phyloP scores from a whole-genome alignment of 331 rosid species.

The Ulmus americana region DNA sequence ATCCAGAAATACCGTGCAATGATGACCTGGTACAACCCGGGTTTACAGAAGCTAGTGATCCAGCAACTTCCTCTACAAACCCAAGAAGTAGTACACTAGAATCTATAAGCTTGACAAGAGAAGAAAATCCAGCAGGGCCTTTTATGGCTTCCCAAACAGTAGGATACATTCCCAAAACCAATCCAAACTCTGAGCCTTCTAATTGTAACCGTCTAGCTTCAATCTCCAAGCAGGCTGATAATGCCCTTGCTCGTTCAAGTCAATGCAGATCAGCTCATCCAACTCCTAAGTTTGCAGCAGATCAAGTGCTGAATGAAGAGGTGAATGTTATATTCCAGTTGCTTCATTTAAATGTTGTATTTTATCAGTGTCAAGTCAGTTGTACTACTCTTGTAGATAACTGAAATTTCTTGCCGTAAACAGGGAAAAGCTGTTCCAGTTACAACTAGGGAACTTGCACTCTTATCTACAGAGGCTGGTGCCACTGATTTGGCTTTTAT shows the following conservation, averaged over 20 bases:
- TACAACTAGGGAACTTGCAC: conserved; percentile 31
- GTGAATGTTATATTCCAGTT: conserved; percentile 26
- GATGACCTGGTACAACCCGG: conserved; percentile 24
- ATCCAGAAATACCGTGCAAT: conserved; percentile 54
- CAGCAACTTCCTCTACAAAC: conserved; percentile 21
- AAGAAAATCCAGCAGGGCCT: conserved; percentile 29
- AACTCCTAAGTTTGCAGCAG: conserved; percentile 30
- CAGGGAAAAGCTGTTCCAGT: conserved; percentile 41
- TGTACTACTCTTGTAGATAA: conserved; percentile 18
- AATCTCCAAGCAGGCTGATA: conserved; percentile 37
- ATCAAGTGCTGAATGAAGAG: conserved; percentile 43
- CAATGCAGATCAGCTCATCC: conserved; percentile 35
- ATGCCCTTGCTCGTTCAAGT: conserved; percentile 20
- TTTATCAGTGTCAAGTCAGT: conserved; percentile 15
- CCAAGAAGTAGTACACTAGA: conserved; percentile 27
- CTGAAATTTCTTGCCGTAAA: conserved; percentile 32
- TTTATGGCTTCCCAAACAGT: conserved; percentile 22
- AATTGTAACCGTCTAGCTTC: conserved; percentile 29
- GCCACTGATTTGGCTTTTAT: conserved; percentile 15
- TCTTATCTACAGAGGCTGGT: conserved; percentile 27
- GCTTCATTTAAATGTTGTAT: conserved; percentile 10
- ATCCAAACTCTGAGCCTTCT: conserved; percentile 30
- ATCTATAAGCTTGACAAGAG: conserved; percentile 32
- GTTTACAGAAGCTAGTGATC: conserved; percentile 27
- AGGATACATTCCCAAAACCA: conserved; percentile 24